Evolutionary conservation across 2,329 filamentous ascomycete species (phyloP).

Genomic region (Colletotrichum eleusines): DNA sequence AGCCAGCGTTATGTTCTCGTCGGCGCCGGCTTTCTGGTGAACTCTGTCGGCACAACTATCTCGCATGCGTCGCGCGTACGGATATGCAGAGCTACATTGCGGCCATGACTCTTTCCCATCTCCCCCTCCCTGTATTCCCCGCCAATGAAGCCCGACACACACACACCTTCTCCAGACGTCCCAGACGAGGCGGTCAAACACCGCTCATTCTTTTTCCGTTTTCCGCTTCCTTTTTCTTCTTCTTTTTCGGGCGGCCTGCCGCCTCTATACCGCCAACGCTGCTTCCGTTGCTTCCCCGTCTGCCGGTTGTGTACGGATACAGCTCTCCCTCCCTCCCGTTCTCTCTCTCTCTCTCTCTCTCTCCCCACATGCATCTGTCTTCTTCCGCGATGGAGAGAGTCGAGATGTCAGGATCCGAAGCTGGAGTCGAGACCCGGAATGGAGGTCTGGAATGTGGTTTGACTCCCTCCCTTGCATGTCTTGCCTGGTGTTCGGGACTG

Average conservation of each 20-base stretch:
- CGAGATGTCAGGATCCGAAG: not conserved
- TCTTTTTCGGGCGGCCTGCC: not conserved
- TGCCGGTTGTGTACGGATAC: not conserved
- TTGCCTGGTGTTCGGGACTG: not conserved
- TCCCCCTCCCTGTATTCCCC: not conserved
- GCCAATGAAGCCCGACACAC: constrained; percentile 32
- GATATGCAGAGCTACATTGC: constrained; percentile 5
- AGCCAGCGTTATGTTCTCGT: not conserved
- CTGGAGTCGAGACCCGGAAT: constrained; percentile 1
- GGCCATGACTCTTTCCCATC: constrained; percentile 9
- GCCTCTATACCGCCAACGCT: not conserved
- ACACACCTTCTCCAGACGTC: not conserved
- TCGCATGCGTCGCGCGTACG: not conserved
- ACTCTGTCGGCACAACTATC: not conserved
- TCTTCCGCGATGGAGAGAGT: not conserved
- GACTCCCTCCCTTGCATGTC: constrained; percentile 36
- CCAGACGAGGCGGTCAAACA: constrained; percentile 41
- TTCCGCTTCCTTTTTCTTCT: constrained; percentile 22
- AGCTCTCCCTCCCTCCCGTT: constrained; percentile 3
- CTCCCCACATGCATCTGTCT: not conserved
- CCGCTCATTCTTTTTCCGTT: constrained; percentile 39
- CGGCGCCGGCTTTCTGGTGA: constrained; percentile 3
- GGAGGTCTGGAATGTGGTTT: constrained; percentile 26
- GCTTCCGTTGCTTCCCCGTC: constrained; percentile 39
- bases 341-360: not conserved